phyloP scores from a whole-genome alignment of 768 basidiomycete species.

The Boletus subparvulus region DNA sequence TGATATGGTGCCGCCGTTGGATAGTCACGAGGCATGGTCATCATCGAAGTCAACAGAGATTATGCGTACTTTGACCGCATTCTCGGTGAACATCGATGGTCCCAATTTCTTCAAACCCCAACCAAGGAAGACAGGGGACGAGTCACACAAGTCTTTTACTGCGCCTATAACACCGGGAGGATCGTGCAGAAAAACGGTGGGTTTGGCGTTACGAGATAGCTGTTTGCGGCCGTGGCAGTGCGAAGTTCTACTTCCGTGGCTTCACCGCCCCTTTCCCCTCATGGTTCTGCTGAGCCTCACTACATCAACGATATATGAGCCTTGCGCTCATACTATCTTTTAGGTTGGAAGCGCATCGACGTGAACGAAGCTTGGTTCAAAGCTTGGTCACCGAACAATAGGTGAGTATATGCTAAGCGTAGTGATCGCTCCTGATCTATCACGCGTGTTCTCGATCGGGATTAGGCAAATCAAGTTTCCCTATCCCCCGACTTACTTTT shows the following conservation, averaged over 20 bases:
- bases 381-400: constrained; percentile 24
- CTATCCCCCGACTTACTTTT: constrained; percentile 41
- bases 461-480: constrained; percentile 36
- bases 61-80: constrained; percentile 34
- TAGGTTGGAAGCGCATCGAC: constrained; percentile 50
- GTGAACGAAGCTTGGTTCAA: constrained; percentile 46
- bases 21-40: constrained; percentile 45
- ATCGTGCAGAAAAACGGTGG: constrained; percentile 46
- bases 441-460: not conserved
- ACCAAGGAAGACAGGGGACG: constrained; percentile 27
- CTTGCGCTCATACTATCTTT: not conserved
- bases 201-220: constrained; percentile 5
- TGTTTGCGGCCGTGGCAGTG: not conserved
- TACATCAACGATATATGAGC: not conserved
- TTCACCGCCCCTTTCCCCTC: not conserved
- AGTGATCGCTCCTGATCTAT: constrained; percentile 1
- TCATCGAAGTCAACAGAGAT: constrained; percentile 40
- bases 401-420: constrained; percentile 15
- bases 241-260: not conserved
- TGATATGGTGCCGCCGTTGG: not conserved
- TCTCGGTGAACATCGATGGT: constrained; percentile 46
- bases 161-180: constrained; percentile 37
- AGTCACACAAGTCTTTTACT: constrained; percentile 40
- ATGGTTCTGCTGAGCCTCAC: not conserved
- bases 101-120: constrained; percentile 37